Conservation (phyloP, 1,139 yeast species). For the Debaryomycetaceae sp. region DNA sequence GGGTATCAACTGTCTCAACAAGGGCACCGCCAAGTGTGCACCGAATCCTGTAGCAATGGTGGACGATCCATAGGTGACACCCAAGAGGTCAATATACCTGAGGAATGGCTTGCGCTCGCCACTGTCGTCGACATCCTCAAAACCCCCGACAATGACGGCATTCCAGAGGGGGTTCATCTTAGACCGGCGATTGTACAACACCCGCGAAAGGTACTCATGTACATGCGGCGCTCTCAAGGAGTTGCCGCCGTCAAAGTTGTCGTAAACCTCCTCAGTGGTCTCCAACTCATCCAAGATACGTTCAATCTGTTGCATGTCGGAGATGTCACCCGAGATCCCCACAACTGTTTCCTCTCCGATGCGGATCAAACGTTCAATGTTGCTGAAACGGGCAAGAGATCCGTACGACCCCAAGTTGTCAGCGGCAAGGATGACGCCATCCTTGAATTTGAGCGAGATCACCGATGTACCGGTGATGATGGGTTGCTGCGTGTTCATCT, state of each 20-base stretch:
- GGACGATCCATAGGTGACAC: slow-evolving; percentile 86
- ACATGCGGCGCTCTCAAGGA: slow-evolving; percentile 78
- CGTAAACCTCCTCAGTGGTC: slow-evolving; percentile 63
- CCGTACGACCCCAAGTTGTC: slow-evolving; percentile 94
- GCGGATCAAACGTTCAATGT: slow-evolving; percentile 76
- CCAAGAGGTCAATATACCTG: slow-evolving; percentile 84
- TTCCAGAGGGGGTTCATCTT: slow-evolving; percentile 98
- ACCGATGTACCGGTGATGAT: slow-evolving; percentile 96
- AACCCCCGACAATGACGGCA: slow-evolving; percentile 86
- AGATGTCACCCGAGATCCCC: slow-evolving; percentile 92
- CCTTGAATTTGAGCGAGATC: slow-evolving; percentile 80
- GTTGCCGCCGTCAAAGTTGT: slow-evolving; percentile 70
- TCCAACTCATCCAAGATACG: slow-evolving; percentile 74
- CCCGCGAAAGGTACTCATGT: slow-evolving; percentile 80
- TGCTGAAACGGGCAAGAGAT: slow-evolving; percentile 79
- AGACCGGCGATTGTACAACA: slow-evolving; percentile 81
- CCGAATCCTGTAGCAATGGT: slow-evolving; percentile 97
- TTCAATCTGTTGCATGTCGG: slow-evolving; percentile 85
- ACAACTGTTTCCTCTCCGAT: slow-evolving; percentile 87
- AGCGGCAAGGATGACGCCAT: slow-evolving; percentile 92
- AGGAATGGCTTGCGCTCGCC: slow-evolving; percentile 65
- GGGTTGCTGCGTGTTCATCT: slow-evolving; percentile 87
- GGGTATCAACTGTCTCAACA: slow-evolving; percentile 81
- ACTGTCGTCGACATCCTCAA: slow-evolving; percentile 55
- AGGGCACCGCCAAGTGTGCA: slow-evolving; percentile 87